Evolutionary conservation across 2,329 filamentous ascomycete genomes (phyloP), one percentile per base, ranked within the genome.

Genomic region (Colletotrichum somersetense): DNA sequence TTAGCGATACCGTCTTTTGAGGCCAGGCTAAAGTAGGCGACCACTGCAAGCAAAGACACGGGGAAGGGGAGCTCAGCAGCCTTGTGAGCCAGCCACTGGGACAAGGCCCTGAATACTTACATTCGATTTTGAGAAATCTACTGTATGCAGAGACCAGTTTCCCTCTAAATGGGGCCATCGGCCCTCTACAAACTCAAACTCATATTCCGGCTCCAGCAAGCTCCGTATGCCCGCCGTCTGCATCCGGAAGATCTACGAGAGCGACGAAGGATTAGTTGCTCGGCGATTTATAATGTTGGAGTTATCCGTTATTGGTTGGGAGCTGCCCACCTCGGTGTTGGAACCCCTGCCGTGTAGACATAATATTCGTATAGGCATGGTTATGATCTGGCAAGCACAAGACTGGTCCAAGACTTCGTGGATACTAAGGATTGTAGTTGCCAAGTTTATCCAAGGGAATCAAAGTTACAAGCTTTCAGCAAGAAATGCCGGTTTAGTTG

Each of bases 61-160:
- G n/a, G 23, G 14, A 30, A 52, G 50, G 4, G 26, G 26, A 26
- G 16, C 12, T 16, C 23, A 18, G 50, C 23, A 8, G 50, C 50
- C 50, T 30, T 14, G 10, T 4, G 40, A 42, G 5, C 40, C 14
- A 42, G 40, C 14, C 6, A 26, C 23, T 23, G 5, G 5, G 10
- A 52, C 12, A 52, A 23, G 33, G 50, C 26, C 23, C 16, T 8
- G 23, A 55, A 55, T 44, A 11, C 62, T 55, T 55, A 64, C 62
- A 33, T 64, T 64, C 35, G 62, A 64, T 38, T 64, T 64, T 55
- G 62, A 64, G 53, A 64, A 64, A 16, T 64, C 62, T 35, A 64
- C 62, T 23, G 62, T 64, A 23, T 64, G 62, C 10, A 64, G 62
- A 55, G 62, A 64, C 62, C 62, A 64, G 38, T 64, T 64, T 2